A percentile compares a stretch with the other conserved stretches of the same genome.
Conservation (phyloP, 768 basidiomycete species). For the Strobilomyces dryophilus region DNA sequence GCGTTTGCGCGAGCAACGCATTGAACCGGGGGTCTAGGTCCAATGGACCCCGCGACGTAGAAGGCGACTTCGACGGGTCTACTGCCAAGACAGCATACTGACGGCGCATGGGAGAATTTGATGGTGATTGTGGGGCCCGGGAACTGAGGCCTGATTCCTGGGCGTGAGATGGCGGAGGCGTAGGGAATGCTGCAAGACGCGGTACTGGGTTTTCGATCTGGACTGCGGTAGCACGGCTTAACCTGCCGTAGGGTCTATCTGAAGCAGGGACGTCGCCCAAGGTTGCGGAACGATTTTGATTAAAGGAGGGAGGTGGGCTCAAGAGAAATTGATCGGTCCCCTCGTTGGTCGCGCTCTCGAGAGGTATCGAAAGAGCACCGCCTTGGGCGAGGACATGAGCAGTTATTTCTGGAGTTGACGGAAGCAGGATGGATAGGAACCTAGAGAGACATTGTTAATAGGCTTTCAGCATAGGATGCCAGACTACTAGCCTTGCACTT, state of each 20-base stretch:
- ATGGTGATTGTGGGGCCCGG: slow-evolving; percentile 25
- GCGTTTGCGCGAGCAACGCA: slow-evolving; percentile 66
- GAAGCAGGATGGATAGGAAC: slow-evolving; percentile 71
- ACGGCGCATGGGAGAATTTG: slow-evolving; percentile 21
- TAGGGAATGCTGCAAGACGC: slow-evolving; percentile 16
- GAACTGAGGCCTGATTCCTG: slow-evolving; percentile 19
- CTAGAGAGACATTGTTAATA: slow-evolving; percentile 6
- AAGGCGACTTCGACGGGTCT: not conserved
- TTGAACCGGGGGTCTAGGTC: slow-evolving; percentile 42
- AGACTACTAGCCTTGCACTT: slow-evolving; percentile 14
- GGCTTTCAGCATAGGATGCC: not conserved
- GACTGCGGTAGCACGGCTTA: slow-evolving; percentile 15
- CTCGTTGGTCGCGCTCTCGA: not conserved
- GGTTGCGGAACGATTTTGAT: not conserved
- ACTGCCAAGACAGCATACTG: not conserved
- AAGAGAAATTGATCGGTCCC: not conserved
- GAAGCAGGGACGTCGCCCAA: no score
- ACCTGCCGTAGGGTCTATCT: slow-evolving; percentile 1
- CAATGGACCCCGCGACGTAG: slow-evolving; percentile 4
- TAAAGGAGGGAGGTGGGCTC: not conserved
- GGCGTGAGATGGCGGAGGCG: slow-evolving; percentile 14
- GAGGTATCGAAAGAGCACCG: slow-evolving; percentile 34
- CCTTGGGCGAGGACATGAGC: slow-evolving; percentile 68
- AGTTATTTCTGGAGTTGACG: slow-evolving; percentile 66
- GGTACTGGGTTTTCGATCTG: slow-evolving; percentile 12